Evolutionary conservation across 495 filamentous ascomycete species (phyloP), one percentile per base, ranked within the genome.

Genomic region (Apodospora peruviana): DNA sequence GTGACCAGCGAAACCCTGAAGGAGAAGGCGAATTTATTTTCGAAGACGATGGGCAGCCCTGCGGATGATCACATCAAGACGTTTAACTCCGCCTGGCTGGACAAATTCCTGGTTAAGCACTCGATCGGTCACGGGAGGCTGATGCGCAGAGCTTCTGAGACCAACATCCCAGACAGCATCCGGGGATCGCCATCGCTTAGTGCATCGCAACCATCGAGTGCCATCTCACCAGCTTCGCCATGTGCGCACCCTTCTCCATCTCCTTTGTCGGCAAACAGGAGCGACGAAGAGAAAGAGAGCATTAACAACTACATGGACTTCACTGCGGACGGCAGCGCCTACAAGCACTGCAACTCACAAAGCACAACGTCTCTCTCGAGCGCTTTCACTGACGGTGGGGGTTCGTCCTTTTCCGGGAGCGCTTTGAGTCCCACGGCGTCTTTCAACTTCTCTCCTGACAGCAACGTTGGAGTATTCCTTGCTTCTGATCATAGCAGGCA

Each of bases 81-180:
- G 27, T 83, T 85, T 55, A 90, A 78, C 48, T 68, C 82, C 5
- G 80, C 75, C 50, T 96, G 91, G 90, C 76, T 99, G 43, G 91
- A 96, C 64, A 95, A 94, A 62, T 97, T 99, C 75, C 96, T 96
- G 73, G 81, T 86, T 51, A 96, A 91, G 66, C 88, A 97, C 66
- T 84, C 85, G 47, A 76, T 94, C 21, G 72, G 80, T 19, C 76
- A 82, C 0, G 78, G 77, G 53, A 80, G 67, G 40, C 56, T 85
- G 40, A 75, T 79, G 51, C 78, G 83, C 29, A 86, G 88, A 61
- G 78, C 80, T n/a, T 90, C 88, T 7, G 82, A 82, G 60, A 76
- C 77, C 29, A 82, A 80, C 60, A 76, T 79, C 42, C 68, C 74
- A 8, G 77, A 82, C 59, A 82, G 79, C 36, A 74, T 78, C 59